Base-by-base conservation (phyloP, 2,329 filamentous ascomycete genomes). In the Botryotinia globosa region DNA sequence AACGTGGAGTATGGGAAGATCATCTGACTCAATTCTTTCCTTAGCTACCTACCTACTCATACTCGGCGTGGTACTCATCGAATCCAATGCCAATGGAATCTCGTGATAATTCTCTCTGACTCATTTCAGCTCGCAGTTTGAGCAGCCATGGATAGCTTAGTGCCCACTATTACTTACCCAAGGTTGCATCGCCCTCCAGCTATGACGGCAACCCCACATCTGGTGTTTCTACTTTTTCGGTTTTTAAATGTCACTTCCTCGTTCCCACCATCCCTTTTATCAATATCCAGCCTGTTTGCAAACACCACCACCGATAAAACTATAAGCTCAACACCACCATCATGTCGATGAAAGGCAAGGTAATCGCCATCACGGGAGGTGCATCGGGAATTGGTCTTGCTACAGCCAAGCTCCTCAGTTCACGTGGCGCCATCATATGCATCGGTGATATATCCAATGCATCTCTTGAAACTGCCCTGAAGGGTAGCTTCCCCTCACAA, bases 341-440 rank as follows among this genome's bases (percentile, higher is more conserved):
- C 25, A 79, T 78, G 77, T 76, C 78, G 1, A 73, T 79, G 64
- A 61, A 77, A 76, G 83, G 81, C 73, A 85, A 87, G 73, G 89
- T 88, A 9, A 92, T 93, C 72, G 86, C 95, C 73, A 93, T 96
- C 81, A 95, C 92, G 0, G 93, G 93, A 75, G 92, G 89, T 32
- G 92, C 91, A 4, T 91, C 89, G 10, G 92, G 93, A 34, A 90
- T 96, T 72, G 92, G 93, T 25, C 88, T 92, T 65, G 91, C 92
- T 1, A 87, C 94, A 6, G 91, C 92, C 4, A 88, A 90, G 79
- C 72, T 79, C 48, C 70, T 77, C 29, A 72, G 76, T 14, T 73
- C 71, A 12, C 77, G 76, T 14, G 77, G 76, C 10, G 78, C 78
- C 7, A 79, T 72, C 22, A 75, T 79, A 20, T 78, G 74, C 37